These are phyloP conservation scores for Amaranthus cruentus DNA, from an alignment of 148 eudicot genomes.

Conservation along the genomic window DNA sequence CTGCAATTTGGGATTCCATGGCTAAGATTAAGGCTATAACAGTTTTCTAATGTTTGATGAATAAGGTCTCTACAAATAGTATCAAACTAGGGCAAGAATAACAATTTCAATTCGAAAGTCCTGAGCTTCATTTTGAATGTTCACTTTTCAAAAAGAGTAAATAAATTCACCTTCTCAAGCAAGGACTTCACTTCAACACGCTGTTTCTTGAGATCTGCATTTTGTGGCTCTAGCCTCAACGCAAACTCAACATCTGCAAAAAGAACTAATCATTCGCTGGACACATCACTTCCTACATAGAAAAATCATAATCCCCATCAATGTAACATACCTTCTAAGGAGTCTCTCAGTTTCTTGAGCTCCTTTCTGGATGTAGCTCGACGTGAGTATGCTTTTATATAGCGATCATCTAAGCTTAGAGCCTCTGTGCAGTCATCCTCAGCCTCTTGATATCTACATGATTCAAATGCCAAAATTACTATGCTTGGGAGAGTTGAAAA, in stretches of 20 bases:
- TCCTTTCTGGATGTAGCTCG: constrained; percentile 93
- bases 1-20: too few relatives aligned
- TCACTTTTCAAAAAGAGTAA: background rate
- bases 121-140: too few relatives aligned
- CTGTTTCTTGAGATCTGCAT: constrained; percentile 88
- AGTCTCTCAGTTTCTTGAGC: constrained; percentile 75
- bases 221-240: constrained; percentile 79
- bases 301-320: background rate
- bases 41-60: too few relatives aligned
- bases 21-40: too few relatives aligned
- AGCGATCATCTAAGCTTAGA: constrained; percentile 85
- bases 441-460: constrained; percentile 75
- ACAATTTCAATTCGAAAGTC: too few relatives aligned
- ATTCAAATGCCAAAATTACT: background rate
- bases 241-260: constrained; percentile 89
- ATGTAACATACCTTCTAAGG: constrained; percentile 57
- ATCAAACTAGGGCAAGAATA: too few relatives aligned
- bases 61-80: too few relatives aligned
- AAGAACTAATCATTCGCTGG: constrained; percentile 14
- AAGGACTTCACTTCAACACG: constrained; percentile 64
- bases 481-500: background rate
- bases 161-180: constrained; percentile 56
- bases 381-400: constrained; percentile 93
- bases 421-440: constrained; percentile 97
- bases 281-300: background rate